Evolutionary conservation across 2,329 filamentous ascomycete species (phyloP).

Genomic region (Trichoderma sp.): DNA sequence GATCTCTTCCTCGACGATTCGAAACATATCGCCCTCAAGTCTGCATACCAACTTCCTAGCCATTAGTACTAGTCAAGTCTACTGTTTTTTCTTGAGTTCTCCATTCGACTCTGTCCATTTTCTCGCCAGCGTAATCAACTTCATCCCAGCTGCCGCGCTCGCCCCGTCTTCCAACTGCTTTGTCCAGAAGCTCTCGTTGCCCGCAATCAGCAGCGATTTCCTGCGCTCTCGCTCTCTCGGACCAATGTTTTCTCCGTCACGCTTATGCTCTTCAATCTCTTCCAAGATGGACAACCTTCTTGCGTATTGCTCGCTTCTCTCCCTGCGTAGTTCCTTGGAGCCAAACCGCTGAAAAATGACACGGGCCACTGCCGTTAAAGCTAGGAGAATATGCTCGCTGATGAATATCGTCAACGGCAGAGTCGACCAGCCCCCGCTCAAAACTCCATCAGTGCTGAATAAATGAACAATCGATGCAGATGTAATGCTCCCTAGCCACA

Average conservation of each 20-base stretch:
- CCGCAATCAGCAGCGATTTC: constrained; percentile 35
- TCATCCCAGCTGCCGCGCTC: constrained; percentile 35
- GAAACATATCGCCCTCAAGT: not conserved
- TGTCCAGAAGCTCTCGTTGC: constrained; percentile 40
- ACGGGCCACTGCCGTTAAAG: constrained; percentile 47
- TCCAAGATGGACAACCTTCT: constrained; percentile 38
- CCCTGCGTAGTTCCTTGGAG: constrained; percentile 40
- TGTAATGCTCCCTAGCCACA: constrained; percentile 70
- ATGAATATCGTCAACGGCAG: constrained; percentile 69
- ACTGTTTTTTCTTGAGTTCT: constrained; percentile 9
- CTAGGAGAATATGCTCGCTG: constrained; percentile 68
- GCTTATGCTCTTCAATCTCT: constrained; percentile 40
- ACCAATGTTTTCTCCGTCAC: constrained; percentile 32
- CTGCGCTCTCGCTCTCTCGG: constrained; percentile 39
- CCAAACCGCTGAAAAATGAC: constrained; percentile 38
- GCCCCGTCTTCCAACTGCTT: constrained; percentile 41
- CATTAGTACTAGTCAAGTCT: not conserved
- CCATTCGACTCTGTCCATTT: constrained; percentile 20
- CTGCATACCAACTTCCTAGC: not conserved
- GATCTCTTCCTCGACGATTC: not conserved
- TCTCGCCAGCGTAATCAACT: constrained; percentile 35
- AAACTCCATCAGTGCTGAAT: constrained; percentile 58
- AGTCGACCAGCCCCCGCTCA: constrained; percentile 58
- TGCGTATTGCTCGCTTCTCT: constrained; percentile 40
- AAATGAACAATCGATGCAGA: constrained; percentile 72